A percentile compares a stretch with the other conserved stretches of the same genome.
Conservation (phyloP, 31 red algal genomes). For the Asparagopsis taxiformis region DNA sequence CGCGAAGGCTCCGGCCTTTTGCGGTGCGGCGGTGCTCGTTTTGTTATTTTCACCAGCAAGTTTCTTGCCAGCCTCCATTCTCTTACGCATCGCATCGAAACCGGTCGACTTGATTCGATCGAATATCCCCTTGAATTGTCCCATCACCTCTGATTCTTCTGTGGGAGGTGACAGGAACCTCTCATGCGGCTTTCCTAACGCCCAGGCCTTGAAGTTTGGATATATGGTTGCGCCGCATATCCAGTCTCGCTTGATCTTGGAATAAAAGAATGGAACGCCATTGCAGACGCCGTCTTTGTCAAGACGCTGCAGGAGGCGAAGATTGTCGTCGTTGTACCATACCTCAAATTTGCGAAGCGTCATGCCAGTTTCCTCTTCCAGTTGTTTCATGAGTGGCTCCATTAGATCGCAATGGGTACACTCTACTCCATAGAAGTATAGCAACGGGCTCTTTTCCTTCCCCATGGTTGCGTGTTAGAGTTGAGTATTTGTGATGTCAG, state of each 20-base stretch:
- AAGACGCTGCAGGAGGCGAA: constrained; percentile 88
- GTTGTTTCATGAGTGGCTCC: constrained; percentile 86
- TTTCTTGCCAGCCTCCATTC: constrained; percentile 69
- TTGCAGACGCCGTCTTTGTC: constrained; percentile 88
- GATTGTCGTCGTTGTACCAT: constrained; percentile 94
- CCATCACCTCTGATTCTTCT: constrained; percentile 68
- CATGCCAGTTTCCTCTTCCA: constrained; percentile 81
- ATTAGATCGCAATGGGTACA: constrained; percentile 97
- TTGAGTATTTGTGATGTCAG: no score
- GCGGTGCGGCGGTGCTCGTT: not conserved
- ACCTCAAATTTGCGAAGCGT: constrained; percentile 89
- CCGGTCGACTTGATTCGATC: constrained; percentile 59
- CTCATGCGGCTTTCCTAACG: constrained; percentile 79
- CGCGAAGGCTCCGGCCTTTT: constrained; percentile 39
- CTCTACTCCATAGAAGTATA: constrained; percentile 96
- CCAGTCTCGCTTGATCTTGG: constrained; percentile 89
- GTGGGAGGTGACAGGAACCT: constrained; percentile 86
- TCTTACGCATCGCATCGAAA: constrained; percentile 47
- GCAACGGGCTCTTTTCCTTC: constrained; percentile 63
- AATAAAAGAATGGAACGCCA: constrained; percentile 97
- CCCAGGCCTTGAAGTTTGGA: constrained; percentile 93
- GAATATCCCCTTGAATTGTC: constrained; percentile 72
- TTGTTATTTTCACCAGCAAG: constrained; percentile 65
- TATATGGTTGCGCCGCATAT: constrained; percentile 98
- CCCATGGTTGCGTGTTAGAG: no score